Conservation (phyloP, 306 rosid genomes). For the Vigna angularis region DNA sequence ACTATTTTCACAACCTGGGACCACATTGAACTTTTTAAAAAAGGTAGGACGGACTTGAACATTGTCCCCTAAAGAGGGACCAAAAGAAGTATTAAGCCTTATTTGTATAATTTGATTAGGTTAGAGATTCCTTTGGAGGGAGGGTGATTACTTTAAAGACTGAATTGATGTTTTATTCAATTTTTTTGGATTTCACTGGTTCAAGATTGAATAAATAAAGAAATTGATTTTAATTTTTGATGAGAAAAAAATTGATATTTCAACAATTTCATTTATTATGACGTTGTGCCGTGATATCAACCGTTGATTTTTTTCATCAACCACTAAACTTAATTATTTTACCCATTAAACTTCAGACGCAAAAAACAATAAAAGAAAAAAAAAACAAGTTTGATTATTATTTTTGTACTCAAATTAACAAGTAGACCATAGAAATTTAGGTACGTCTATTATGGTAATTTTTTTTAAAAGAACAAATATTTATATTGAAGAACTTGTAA, state of each 20-base stretch:
- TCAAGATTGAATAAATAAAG: not conserved
- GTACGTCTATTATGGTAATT: not conserved
- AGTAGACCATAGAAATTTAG: constrained; percentile 9
- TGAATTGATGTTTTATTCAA: not conserved
- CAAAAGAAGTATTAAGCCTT: no score
- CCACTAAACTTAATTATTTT: not conserved
- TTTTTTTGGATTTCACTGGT: not conserved
- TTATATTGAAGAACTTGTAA: not conserved
- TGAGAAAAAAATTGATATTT: not conserved
- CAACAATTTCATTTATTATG: not conserved
- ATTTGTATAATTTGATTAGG: no score
- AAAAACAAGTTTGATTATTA: not conserved
- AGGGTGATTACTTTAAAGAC: no score
- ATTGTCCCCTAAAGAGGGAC: no score
- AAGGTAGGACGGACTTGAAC: no score
- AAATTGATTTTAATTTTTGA: not conserved
- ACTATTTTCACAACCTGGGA: no score
- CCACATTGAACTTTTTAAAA: no score
- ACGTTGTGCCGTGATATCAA: not conserved
- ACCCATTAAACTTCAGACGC: not conserved
- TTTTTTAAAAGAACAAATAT: not conserved
- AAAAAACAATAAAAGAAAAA: not conserved
- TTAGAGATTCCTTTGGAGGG: no score
- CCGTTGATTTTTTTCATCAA: not conserved
- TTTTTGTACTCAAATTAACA: not conserved